A percentile compares a stretch with the other conserved stretches of the same genome.
phyloP scores from a whole-genome alignment of 306 rosid species.

The Cyamopsis tetragonoloba region DNA sequence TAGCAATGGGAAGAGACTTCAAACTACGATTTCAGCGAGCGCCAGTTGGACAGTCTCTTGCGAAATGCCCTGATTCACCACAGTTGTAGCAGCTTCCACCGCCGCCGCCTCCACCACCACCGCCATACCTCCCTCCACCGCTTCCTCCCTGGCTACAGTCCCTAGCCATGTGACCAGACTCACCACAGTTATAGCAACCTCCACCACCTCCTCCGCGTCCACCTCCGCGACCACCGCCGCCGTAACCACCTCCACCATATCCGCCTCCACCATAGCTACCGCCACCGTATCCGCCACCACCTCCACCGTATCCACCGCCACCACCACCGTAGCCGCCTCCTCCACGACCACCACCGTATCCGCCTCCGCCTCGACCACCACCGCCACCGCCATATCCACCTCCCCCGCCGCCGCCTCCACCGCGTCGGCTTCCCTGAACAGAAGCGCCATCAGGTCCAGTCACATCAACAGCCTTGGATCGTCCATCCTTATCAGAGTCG shows the following conservation, averaged over 20 bases:
- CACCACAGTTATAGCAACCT: conserved; percentile 32
- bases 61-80: conserved; percentile 41
- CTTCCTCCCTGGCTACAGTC: conserved; percentile 31
- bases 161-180: conserved; percentile 36
- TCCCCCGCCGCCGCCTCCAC: conserved; percentile 29
- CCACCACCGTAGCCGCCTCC: conserved; percentile 20
- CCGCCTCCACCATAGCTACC: conserved; percentile 16
- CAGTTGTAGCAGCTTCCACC: conserved; percentile 43
- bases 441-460: conserved; percentile 58
- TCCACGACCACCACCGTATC: background rate
- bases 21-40: conserved; percentile 20
- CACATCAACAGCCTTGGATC: conserved; percentile 83
- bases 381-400: no score
- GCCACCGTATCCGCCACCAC: background rate
- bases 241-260: conserved; percentile 3
- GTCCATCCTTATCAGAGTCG: conserved; percentile 56
- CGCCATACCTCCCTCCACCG: conserved; percentile 16
- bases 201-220: conserved; percentile 42
- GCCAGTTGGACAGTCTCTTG: conserved; percentile 31
- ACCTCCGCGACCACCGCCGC: conserved; percentile 23
- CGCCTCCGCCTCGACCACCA: no score
- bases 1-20: background rate
- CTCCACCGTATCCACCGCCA: background rate
- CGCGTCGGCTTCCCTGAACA: conserved; percentile 66
- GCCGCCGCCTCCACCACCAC: conserved; percentile 9